Evolutionary conservation across 805 yeast species (phyloP).

Genomic region (Yamadazyma philogaea): DNA sequence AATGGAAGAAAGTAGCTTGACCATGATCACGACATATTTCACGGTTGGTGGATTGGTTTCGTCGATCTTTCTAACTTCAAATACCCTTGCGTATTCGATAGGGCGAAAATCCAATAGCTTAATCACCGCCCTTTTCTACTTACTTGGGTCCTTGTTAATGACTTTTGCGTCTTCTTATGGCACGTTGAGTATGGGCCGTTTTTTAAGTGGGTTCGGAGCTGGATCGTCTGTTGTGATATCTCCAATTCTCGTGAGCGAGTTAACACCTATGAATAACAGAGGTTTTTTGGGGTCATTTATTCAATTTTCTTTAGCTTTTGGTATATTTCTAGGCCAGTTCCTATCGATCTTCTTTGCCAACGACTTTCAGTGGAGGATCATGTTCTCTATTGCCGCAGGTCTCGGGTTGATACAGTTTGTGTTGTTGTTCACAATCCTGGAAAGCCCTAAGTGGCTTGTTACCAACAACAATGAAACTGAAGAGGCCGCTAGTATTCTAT

Average conservation of each 20-base stretch:
- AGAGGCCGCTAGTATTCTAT: slow-evolving; percentile 28
- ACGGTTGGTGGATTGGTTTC: slow-evolving; percentile 36
- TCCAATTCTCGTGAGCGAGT: slow-evolving; percentile 39
- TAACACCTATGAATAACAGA: slow-evolving; percentile 38
- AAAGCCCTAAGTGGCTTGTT: slow-evolving; percentile 44
- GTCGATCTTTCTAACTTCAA: slow-evolving; percentile 28
- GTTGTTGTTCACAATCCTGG: slow-evolving; percentile 33
- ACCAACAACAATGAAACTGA: slow-evolving; percentile 25
- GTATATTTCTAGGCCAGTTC: slow-evolving; percentile 34
- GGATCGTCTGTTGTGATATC: slow-evolving; percentile 40
- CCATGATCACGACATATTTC: slow-evolving; percentile 32
- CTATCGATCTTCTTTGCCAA: slow-evolving; percentile 33
- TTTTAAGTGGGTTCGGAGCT: slow-evolving; percentile 36
- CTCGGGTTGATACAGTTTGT: slow-evolving; percentile 28
- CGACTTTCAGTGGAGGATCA: slow-evolving; percentile 35
- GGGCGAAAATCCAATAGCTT: slow-evolving; percentile 26
- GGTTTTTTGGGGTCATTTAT: slow-evolving; percentile 41
- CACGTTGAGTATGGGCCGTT: slow-evolving; percentile 29
- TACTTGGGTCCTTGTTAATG: slow-evolving; percentile 29
- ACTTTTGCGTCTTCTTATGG: slow-evolving; percentile 19
- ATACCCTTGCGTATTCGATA: slow-evolving; percentile 18
- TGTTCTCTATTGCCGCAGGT: slow-evolving; percentile 26
- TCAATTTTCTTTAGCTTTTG: slow-evolving; percentile 38
- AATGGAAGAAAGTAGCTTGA: slow-evolving; percentile 20
- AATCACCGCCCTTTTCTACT: slow-evolving; percentile 21